Evolutionary conservation across 768 basidiomycete genomes (phyloP).

Genomic region (Cubamyces sp.): DNA sequence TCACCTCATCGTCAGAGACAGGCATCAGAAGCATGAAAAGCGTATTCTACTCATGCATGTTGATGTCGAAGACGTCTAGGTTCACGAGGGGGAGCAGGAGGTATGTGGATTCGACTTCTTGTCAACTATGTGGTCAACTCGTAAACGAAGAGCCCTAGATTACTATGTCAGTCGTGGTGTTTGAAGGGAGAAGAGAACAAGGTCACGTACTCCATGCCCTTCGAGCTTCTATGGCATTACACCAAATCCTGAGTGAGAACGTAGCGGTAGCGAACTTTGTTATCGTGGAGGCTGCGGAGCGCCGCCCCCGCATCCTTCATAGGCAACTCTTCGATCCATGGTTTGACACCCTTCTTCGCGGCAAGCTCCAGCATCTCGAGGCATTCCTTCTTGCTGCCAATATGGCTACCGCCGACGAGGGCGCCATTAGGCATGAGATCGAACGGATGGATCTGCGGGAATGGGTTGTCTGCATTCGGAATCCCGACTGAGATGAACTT

Average conservation of each 20-base stretch:
- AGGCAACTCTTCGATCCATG: slow-evolving; percentile 46
- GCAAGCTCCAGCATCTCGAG: slow-evolving; percentile 62
- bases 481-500: slow-evolving; percentile 59
- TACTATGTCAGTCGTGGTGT: too few species aligned
- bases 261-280: slow-evolving; percentile 57
- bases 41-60: too few species aligned
- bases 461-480: slow-evolving; percentile 51
- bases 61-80: too few species aligned
- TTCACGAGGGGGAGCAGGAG: too few species aligned
- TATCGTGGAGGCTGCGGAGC: slow-evolving; percentile 49
- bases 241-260: slow-evolving; percentile 43
- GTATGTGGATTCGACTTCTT: too few species aligned
- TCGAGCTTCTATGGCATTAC: neutral
- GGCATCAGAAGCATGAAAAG: too few species aligned
- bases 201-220: too few species aligned
- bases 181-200: too few species aligned
- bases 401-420: slow-evolving; percentile 37
- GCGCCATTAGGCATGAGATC: slow-evolving; percentile 35
- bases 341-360: slow-evolving; percentile 53
- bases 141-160: too few species aligned
- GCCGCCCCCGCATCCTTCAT: slow-evolving; percentile 54
- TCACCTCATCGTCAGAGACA: too few species aligned
- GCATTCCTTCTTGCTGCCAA: slow-evolving; percentile 64
- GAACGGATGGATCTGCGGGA: slow-evolving; percentile 31
- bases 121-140: too few species aligned